These are phyloP conservation scores for Aspergillus cejpii DNA, from an alignment of 2,329 filamentous ascomycete species.

Conservation along the genomic window DNA sequence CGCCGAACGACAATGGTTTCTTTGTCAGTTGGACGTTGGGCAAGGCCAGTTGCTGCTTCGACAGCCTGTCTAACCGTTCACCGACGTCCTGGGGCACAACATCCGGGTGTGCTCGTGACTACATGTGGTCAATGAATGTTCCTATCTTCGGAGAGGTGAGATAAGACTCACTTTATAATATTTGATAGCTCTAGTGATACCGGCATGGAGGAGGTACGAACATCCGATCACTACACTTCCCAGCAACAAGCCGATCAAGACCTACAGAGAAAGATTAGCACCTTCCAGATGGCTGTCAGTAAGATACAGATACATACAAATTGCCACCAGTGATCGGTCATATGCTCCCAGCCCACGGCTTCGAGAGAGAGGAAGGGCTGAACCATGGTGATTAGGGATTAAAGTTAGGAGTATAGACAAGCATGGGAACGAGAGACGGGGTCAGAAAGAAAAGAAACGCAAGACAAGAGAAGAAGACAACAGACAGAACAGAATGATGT, in stretches of 20 bases:
- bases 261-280: conserved; percentile 21
- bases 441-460: background rate
- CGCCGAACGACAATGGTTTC: conserved; percentile 37
- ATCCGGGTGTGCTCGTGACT: conserved; percentile 23
- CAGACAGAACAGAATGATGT: no score
- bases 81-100: conserved; percentile 22
- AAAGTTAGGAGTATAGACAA: background rate
- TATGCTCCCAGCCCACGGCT: conserved; percentile 31
- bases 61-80: conserved; percentile 19
- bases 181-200: conserved; percentile 16
- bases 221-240: conserved; percentile 25
- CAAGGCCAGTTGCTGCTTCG: conserved; percentile 20
- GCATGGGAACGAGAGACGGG: background rate
- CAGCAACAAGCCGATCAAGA: conserved; percentile 32
- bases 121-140: background rate
- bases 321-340: conserved; percentile 41
- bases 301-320: conserved; percentile 28
- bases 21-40: conserved; percentile 7
- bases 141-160: background rate
- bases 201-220: conserved; percentile 27
- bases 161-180: conserved; percentile 25
- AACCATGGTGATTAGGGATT: conserved; percentile 22
- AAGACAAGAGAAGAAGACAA: no score
- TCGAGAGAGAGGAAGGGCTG: conserved; percentile 23
- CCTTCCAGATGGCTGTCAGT: background rate